A percentile compares a stretch with the other conserved stretches of the same genome.
Evolutionary conservation across 148 eudicot species (phyloP).

Genomic region (Cornus controversa): DNA sequence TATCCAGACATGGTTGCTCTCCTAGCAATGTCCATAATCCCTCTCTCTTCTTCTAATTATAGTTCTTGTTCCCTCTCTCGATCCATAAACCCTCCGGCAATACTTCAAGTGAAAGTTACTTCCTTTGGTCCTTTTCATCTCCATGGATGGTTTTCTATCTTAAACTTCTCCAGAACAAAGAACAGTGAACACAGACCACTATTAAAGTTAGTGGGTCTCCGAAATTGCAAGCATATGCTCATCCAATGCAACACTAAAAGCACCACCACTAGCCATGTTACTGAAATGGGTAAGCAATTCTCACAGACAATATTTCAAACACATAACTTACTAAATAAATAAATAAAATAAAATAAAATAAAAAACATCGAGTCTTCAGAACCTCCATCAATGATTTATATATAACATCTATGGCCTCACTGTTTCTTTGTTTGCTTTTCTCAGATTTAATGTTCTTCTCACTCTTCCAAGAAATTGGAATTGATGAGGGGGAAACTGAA

Average conservation of each 20-base stretch:
- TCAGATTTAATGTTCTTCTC: conserved; percentile 45
- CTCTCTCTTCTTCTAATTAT: conserved; percentile 9
- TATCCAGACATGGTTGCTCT: conserved; percentile 4
- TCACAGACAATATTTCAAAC: conserved; percentile 37
- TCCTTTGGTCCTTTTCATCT: neutral
- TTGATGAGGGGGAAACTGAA: conserved; percentile 43
- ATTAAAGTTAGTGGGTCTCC: neutral
- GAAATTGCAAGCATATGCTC: neutral
- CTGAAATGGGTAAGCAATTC: conserved; percentile 30
- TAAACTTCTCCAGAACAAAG: neutral
- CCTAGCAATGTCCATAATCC: conserved; percentile 11
- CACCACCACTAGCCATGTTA: neutral
- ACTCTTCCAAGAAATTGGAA: conserved; percentile 57
- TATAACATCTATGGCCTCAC: conserved; percentile 3
- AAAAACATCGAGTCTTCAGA: too few species aligned
- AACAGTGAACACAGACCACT: neutral
- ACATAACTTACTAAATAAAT: too few species aligned
- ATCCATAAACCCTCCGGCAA: conserved; percentile 2
- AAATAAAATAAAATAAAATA: too few species aligned
- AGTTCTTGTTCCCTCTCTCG: conserved; percentile 5
- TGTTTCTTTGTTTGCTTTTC: conserved; percentile 13
- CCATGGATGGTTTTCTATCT: conserved; percentile 12
- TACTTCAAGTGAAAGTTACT: neutral
- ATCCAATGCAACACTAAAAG: conserved; percentile 16
- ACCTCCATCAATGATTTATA: neutral